These are phyloP conservation scores for Scedosporium boydii DNA, from an alignment of 2,329 filamentous ascomycete genomes.

Conservation along the genomic window DNA sequence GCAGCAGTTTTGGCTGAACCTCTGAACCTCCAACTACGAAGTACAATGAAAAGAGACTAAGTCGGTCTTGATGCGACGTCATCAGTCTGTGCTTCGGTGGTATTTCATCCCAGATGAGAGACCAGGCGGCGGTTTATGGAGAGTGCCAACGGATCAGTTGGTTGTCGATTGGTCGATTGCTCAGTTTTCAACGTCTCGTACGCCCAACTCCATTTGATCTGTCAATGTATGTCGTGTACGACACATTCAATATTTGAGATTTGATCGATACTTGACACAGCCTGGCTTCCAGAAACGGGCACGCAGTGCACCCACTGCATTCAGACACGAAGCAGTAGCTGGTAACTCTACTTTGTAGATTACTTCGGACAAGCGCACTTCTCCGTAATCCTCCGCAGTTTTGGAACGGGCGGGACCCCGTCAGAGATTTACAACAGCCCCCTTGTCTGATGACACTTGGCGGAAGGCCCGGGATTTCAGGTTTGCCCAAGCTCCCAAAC, in stretches of 20 bases:
- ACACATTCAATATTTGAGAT: background rate
- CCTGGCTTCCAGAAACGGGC: background rate
- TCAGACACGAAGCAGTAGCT: too few relatives aligned
- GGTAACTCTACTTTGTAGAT: background rate
- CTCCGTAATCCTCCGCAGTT: background rate
- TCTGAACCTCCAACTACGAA: background rate
- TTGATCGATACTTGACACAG: background rate
- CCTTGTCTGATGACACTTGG: background rate
- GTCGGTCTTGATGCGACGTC: background rate
- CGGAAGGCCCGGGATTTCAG: constrained; percentile 1
- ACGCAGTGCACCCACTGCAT: background rate
- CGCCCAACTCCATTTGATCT: too few relatives aligned
- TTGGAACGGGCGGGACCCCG: background rate
- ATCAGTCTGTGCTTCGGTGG: background rate
- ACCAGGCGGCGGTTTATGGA: too few relatives aligned
- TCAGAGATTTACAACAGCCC: background rate
- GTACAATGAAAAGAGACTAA: background rate
- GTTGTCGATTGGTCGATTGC: too few relatives aligned
- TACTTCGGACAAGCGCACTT: background rate
- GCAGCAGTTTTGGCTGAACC: background rate
- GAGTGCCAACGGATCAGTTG: too few relatives aligned
- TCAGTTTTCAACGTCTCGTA: too few relatives aligned
- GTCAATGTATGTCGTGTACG: background rate
- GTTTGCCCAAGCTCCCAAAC: background rate
- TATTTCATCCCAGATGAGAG: too few relatives aligned